Conservation (phyloP, 306 rosid species). For the Hippophae gyantsensis region DNA sequence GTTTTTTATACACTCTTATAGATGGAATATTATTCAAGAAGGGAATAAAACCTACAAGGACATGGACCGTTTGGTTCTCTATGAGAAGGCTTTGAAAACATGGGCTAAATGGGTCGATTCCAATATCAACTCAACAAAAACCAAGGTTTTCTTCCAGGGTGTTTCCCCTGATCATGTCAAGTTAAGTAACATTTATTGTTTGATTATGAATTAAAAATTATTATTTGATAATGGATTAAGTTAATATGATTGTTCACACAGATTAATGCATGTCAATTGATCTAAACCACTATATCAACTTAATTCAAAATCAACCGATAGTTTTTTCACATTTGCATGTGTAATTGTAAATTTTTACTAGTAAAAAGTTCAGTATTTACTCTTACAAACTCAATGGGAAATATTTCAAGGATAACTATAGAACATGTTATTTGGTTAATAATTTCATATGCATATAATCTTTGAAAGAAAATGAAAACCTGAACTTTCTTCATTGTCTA, state of each 20-base stretch:
- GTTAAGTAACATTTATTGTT: constrained; percentile 22
- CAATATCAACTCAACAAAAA: constrained; percentile 31
- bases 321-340: no score
- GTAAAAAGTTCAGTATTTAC: no score
- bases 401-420: no score
- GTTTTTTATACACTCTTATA: constrained; percentile 6
- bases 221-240: no score
- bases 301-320: no score
- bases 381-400: no score
- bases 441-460: background rate
- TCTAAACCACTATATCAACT: no score
- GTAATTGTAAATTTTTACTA: no score
- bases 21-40: constrained; percentile 61
- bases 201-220: background rate
- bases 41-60: constrained; percentile 28
- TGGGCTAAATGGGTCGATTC: constrained; percentile 73
- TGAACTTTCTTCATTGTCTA: background rate
- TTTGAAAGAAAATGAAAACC: background rate
- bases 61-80: constrained; percentile 65
- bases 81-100: constrained; percentile 53
- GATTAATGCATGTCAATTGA: no score
- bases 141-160: constrained; percentile 67
- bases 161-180: constrained; percentile 62
- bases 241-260: no score
- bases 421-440: no score